Evolutionary conservation across 2,329 filamentous ascomycete genomes (phyloP), one percentile per base, ranked within the genome.

Genomic region (Claviceps humidiphila): DNA sequence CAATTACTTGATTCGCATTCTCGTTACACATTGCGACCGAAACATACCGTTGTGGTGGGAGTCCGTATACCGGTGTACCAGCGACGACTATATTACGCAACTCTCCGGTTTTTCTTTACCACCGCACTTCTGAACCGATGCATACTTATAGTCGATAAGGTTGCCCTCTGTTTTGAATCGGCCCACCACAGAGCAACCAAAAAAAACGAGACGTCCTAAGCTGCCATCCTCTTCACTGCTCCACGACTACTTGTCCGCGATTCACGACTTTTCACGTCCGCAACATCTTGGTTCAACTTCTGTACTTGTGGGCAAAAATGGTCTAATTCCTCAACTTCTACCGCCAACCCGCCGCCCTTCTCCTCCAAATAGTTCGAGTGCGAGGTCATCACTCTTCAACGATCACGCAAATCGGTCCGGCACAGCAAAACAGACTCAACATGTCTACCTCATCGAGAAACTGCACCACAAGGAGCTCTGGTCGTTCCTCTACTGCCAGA

Each of bases 391-490:
- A 48, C 44, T 13, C 40, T 49, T 7, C 6, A 42, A 37, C 30
- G 20, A 45, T 16, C 58, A n/a, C n/a, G n/a, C n/a, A n/a, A n/a
- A n/a, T n/a, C n/a, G n/a, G n/a, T n/a, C n/a, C n/a, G n/a, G n/a
- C n/a, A n/a, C n/a, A n/a, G n/a, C n/a, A n/a, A n/a, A n/a, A n/a
- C n/a, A n/a, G n/a, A 63, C 61, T 67, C 69, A 68, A 65, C 68
- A 85, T 63, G 63, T 69, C 76, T 53, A 72, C 75, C 56, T 70
- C 74, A 50, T 74, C 76, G 61, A 77, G 77, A 69, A 78, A 79
- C 66, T 77, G 76, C 65, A 77, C 79, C 60, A 68, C 80, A 53
- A 75, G 77, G 64, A 77, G 76, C 60, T 80, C 79, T 42, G 76
- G 73, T 60, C 71, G 73, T 56, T 75, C 76, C 40, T 77, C 75